Evolutionary conservation across 306 rosid species (phyloP).

Genomic region (Cucurbita pepo): DNA sequence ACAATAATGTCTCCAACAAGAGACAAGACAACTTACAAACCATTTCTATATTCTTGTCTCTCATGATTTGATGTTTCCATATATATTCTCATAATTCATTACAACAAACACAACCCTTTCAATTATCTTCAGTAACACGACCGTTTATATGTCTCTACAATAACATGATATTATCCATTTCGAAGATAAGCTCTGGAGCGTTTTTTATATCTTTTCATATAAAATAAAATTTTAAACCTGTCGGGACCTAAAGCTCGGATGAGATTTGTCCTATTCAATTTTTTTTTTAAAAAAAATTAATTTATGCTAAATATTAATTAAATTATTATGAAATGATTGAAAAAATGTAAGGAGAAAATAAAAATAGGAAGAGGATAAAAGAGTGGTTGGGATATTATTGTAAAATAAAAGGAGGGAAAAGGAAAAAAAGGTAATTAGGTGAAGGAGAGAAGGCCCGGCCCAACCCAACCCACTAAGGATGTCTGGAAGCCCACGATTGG

Average conservation of each 20-base stretch:
- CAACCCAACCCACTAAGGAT: background rate
- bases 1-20: background rate
- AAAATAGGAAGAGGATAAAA: background rate
- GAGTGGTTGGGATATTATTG: background rate
- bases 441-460: background rate
- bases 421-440: background rate
- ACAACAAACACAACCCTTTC: too few relatives aligned
- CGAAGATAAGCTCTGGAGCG: too few relatives aligned
- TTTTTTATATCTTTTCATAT: background rate
- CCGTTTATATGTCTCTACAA: too few relatives aligned
- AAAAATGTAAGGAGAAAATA: too few relatives aligned
- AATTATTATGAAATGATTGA: background rate
- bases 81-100: background rate
- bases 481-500: background rate
- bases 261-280: background rate
- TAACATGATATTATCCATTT: too few relatives aligned
- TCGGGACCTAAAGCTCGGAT: background rate
- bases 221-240: background rate
- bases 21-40: slow-evolving; percentile 4
- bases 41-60: background rate
- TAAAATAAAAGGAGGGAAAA: background rate
- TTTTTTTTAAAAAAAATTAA: too few relatives aligned
- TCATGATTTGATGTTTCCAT: slow-evolving; percentile 7
- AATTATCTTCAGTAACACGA: too few relatives aligned
- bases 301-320: too few relatives aligned